A percentile compares a stretch with the other conserved stretches of the same genome.
These are phyloP conservation scores for Amanita thiersii DNA, from an alignment of 768 basidiomycete species.

Conservation along the genomic window DNA sequence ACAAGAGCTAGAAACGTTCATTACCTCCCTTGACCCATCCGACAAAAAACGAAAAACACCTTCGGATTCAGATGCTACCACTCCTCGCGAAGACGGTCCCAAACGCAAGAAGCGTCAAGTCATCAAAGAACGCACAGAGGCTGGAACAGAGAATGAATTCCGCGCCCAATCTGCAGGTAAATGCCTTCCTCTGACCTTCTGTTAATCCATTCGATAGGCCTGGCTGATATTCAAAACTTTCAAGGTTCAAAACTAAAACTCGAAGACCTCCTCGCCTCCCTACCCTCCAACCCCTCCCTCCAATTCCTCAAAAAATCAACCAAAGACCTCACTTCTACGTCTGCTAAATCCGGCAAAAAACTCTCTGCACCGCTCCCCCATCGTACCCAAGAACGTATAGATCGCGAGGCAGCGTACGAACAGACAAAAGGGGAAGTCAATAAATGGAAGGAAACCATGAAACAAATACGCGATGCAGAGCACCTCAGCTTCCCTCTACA, in stretches of 20 bases:
- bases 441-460: slow-evolving; percentile 93
- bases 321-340: slow-evolving; percentile 48
- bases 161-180: slow-evolving; percentile 44
- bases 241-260: slow-evolving; percentile 53
- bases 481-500: slow-evolving; percentile 85
- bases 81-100: slow-evolving; percentile 16
- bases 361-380: slow-evolving; percentile 82
- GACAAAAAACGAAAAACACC: slow-evolving; percentile 65
- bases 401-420: slow-evolving; percentile 92
- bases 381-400: slow-evolving; percentile 80
- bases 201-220: not conserved
- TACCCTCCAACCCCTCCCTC: slow-evolving; percentile 55
- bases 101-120: slow-evolving; percentile 47
- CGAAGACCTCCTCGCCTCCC: slow-evolving; percentile 70
- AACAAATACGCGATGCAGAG: slow-evolving; percentile 87
- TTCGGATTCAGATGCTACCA: slow-evolving; percentile 22
- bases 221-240: slow-evolving; percentile 5
- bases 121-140: slow-evolving; percentile 67
- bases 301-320: slow-evolving; percentile 63
- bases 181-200: slow-evolving; percentile 9
- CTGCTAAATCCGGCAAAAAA: slow-evolving; percentile 45
- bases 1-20: slow-evolving; percentile 62
- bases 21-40: slow-evolving; percentile 54
- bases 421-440: slow-evolving; percentile 87
- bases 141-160: slow-evolving; percentile 79